Percentiles rank a stretch among this genome's conserved stretches.
Evolutionary conservation across 2,329 filamentous ascomycete species (phyloP).

Genomic region (Aureobasidium sp.): DNA sequence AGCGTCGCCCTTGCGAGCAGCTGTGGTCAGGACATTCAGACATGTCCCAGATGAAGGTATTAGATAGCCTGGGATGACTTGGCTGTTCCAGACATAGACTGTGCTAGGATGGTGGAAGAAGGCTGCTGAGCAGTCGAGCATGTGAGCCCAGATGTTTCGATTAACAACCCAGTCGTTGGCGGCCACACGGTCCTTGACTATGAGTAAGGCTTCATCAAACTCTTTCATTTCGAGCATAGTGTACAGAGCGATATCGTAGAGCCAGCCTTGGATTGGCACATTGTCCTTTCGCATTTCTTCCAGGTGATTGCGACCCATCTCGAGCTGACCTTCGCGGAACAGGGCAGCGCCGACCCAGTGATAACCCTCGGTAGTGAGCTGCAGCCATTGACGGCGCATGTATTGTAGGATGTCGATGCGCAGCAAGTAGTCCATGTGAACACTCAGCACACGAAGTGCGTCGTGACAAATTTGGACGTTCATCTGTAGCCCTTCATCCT

Average conservation of each 20-base stretch:
- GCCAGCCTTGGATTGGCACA: slow-evolving; percentile 56
- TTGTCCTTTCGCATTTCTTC: slow-evolving; percentile 55
- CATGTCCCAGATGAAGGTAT: slow-evolving; percentile 58
- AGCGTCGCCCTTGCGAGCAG: slow-evolving; percentile 59
- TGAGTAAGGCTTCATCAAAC: slow-evolving; percentile 64
- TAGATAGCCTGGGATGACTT: slow-evolving; percentile 51
- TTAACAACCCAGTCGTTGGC: slow-evolving; percentile 37
- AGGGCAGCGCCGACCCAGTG: slow-evolving; percentile 64
- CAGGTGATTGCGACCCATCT: slow-evolving; percentile 65
- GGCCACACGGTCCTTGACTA: slow-evolving; percentile 54
- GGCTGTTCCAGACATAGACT: slow-evolving; percentile 61
- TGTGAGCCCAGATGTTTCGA: slow-evolving; percentile 55
- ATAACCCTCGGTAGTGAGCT: slow-evolving; percentile 52
- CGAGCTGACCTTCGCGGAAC: slow-evolving; percentile 73
- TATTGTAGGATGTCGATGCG: slow-evolving; percentile 62
- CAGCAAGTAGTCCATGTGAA: slow-evolving; percentile 79
- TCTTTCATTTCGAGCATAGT: slow-evolving; percentile 64
- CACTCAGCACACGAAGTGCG: slow-evolving; percentile 63
- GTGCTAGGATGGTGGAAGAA: slow-evolving; percentile 53
- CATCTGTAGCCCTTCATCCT: slow-evolving; percentile 49
- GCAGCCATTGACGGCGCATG: slow-evolving; percentile 67
- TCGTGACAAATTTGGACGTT: slow-evolving; percentile 63
- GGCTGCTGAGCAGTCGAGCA: slow-evolving; percentile 68
- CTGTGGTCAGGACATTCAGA: slow-evolving; percentile 61
- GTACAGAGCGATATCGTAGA: slow-evolving; percentile 70